phyloP scores from a whole-genome alignment of 139 green algal genomes.

The Picocystis salinarum region DNA sequence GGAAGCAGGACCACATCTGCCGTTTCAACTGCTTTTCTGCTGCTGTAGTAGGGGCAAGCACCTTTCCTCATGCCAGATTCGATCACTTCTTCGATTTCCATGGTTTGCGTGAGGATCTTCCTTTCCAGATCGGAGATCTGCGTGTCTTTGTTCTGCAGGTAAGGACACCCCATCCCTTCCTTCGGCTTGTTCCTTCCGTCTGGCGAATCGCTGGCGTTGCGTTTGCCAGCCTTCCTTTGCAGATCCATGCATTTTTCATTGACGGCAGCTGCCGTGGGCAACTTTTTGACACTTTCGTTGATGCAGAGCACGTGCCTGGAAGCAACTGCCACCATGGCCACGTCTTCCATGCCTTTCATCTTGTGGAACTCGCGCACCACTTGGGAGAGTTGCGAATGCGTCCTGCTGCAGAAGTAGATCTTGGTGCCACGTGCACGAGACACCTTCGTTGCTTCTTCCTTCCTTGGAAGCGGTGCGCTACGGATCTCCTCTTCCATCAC shows the following conservation, averaged over 20 bases:
- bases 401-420: conserved; percentile 80
- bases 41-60: conserved; percentile 81
- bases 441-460: too few relatives aligned
- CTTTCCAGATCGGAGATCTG: conserved; percentile 10
- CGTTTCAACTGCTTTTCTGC: conserved; percentile 24
- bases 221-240: conserved; percentile 23
- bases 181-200: conserved; percentile 2
- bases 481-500: too few relatives aligned
- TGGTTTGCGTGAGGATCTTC: conserved; percentile 30
- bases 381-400: conserved; percentile 92
- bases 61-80: conserved; percentile 18
- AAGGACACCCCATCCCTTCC: conserved; percentile 13
- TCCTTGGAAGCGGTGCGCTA: too few relatives aligned
- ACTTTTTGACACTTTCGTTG: conserved; percentile 45
- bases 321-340: conserved; percentile 10
- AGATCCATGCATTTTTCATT: conserved; percentile 82
- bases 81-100: conserved; percentile 85
- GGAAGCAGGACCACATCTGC: conserved; percentile 78
- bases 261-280: conserved; percentile 32
- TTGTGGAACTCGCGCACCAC: conserved; percentile 24
- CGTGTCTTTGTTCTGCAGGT: conserved; percentile 4
- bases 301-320: conserved; percentile 57
- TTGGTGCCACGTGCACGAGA: too few relatives aligned
- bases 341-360: not conserved
- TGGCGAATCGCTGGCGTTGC: conserved; percentile 4